These are phyloP conservation scores for Phoma herbarum DNA, from an alignment of 2,329 filamentous ascomycete genomes.

Conservation along the genomic window DNA sequence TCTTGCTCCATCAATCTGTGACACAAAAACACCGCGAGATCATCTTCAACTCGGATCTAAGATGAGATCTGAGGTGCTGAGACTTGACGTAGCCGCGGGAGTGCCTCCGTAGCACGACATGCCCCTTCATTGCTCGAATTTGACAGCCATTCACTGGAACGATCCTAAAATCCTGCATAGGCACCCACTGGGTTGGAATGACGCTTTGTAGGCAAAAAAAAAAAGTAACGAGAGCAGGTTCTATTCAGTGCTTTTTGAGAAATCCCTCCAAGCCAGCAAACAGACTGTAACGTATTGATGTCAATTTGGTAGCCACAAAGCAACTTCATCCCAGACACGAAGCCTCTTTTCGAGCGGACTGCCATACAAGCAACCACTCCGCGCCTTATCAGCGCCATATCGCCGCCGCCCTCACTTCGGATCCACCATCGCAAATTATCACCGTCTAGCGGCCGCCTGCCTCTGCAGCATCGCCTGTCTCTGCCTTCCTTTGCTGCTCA, in stretches of 20 bases:
- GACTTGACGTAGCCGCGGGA: background rate
- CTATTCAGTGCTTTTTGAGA: too few relatives aligned
- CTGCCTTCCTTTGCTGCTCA: background rate
- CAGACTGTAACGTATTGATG: background rate
- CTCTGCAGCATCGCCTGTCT: background rate
- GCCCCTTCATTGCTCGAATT: background rate
- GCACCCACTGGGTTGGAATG: too few relatives aligned
- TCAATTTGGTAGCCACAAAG: background rate
- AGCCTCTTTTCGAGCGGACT: background rate
- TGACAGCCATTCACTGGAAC: background rate
- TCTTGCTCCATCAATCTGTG: background rate
- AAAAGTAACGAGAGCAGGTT: too few relatives aligned
- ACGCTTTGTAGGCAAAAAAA: too few relatives aligned
- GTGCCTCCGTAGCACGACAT: background rate
- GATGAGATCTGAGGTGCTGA: background rate
- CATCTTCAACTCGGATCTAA: background rate
- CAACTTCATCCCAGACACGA: background rate
- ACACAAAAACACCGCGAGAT: slow-evolving; percentile 1
- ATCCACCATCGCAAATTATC: background rate
- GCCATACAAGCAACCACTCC: background rate
- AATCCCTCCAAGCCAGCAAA: background rate
- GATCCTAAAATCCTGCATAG: too few relatives aligned
- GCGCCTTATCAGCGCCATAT: background rate
- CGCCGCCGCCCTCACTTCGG: background rate
- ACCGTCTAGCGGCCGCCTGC: background rate